Evolutionary conservation across 2,329 filamentous ascomycete genomes (phyloP).

Genomic region (Fusarium euwallaceae): DNA sequence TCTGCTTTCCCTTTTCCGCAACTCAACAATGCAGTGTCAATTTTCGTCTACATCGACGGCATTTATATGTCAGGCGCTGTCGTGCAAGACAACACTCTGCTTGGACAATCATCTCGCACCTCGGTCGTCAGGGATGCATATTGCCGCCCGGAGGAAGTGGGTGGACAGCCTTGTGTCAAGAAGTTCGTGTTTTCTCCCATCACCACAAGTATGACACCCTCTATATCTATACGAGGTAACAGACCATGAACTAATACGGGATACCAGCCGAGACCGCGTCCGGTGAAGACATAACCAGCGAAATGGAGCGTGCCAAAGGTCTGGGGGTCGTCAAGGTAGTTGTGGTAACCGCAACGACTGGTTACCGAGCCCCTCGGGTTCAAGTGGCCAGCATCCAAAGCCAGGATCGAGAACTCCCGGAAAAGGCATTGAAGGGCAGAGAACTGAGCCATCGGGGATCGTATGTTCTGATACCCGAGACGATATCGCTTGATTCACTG

Average conservation of each 20-base stretch:
- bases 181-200: slow-evolving; percentile 36
- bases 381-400: neutral
- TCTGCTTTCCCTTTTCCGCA: neutral
- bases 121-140: neutral
- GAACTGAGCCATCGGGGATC: slow-evolving; percentile 41
- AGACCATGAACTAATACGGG: neutral
- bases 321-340: slow-evolving; percentile 35
- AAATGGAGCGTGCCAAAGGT: neutral
- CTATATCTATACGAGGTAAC: neutral
- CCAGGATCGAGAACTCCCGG: slow-evolving; percentile 6
- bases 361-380: neutral
- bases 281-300: neutral
- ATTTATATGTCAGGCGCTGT: too few species aligned
- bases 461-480: slow-evolving; percentile 10
- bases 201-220: slow-evolving; percentile 1
- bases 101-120: neutral
- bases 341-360: neutral
- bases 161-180: neutral
- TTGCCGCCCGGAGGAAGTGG: neutral
- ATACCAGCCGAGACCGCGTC: neutral
- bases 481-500: too few species aligned
- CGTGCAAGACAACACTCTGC: too few species aligned
- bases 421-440: slow-evolving; percentile 47
- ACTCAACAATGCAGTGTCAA: accelerated
- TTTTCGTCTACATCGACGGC: slow-evolving; percentile 29